These are phyloP conservation scores for Fistulinella prunicolor DNA, from an alignment of 768 basidiomycete genomes.

Conservation along the genomic window DNA sequence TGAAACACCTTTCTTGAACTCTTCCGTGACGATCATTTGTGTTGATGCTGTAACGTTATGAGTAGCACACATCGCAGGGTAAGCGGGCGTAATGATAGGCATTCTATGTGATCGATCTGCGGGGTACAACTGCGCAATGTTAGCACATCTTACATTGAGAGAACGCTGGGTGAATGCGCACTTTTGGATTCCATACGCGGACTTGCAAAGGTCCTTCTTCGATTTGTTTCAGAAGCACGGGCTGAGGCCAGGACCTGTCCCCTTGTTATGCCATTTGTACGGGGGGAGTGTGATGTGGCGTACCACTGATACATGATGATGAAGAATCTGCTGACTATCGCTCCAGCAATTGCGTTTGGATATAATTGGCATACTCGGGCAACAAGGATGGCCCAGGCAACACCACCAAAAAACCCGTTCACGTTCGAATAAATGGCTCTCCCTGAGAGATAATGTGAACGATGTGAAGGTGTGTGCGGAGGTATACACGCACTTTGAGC, in stretches of 20 bases:
- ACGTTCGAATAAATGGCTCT: conserved; percentile 98
- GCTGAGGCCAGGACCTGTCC: conserved; percentile 95
- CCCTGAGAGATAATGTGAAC: conserved; percentile 43
- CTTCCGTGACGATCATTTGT: conserved; percentile 93
- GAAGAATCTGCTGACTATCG: conserved; percentile 96
- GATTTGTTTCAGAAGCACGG: conserved; percentile 94
- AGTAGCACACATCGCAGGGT: conserved; percentile 98
- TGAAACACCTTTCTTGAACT: conserved; percentile 81
- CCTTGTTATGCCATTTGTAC: conserved; percentile 7
- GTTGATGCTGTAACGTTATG: conserved; percentile 97
- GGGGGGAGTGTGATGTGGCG: conserved; percentile 23
- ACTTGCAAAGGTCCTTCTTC: conserved; percentile 93
- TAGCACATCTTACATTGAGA: neutral
- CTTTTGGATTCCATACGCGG: conserved; percentile 97
- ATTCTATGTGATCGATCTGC: conserved; percentile 93
- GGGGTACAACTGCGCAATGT: conserved; percentile 70
- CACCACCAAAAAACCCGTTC: conserved; percentile 95
- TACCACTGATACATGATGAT: conserved; percentile 98
- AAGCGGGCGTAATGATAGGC: conserved; percentile 99
- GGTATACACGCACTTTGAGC: conserved; percentile 72
- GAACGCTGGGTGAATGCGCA: conserved; percentile 25
- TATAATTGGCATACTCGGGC: conserved; percentile 99
- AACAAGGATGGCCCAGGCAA: conserved; percentile 99
- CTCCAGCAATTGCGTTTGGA: conserved; percentile 90
- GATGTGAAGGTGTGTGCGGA: neutral